Base-by-base conservation (phyloP, 768 basidiomycete species). In the Tulasnella sp. region DNA sequence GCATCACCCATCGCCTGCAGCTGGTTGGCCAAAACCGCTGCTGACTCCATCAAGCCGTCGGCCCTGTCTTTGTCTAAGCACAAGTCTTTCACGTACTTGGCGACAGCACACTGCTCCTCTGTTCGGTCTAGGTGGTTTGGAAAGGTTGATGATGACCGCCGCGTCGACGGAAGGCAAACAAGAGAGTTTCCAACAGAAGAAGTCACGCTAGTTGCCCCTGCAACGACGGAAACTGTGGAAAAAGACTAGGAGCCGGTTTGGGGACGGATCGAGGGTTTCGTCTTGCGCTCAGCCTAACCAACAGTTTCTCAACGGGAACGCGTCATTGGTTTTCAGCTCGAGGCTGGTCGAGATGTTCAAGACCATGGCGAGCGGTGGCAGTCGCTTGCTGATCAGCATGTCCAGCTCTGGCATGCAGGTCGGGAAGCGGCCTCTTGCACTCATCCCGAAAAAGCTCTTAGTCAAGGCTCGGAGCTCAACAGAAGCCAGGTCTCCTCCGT, bases 401-500 rank as follows among this genome's bases (percentile, higher is more conserved):
- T 36, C 62, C 3, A 63, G 19, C 29, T 62, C 35, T 34, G 70
- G 64, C 22, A 64, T 72, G 70, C 26, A 35, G 29, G 52, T 29
- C 11, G 70, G 62, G 0, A 59, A 62, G 70, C 9, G 63, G 37
- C 70, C 70, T 62, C 62, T 72, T 17, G 63, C 37, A 41, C 70
- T 59, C 11, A 7, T 69, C 16, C 68, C 68, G 2, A 69, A 59
- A 35, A 42, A 69, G 1, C 44, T 69, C 26, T 14, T 17, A 5
- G 68, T 47, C 19, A 67, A 40, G 37, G 26, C 26, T 22, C 47
- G 47, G 11, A 26, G 47, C 11, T 52, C 47, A 52, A 52, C 47
- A 9, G n/a, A 52, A 19, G n/a, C 47, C 5, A n/a, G n/a, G n/a
- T n/a, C 26, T 87, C 88, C 74, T 82, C 85, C 62, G 84, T 86